Evolutionary conservation across 2,329 filamentous ascomycete genomes (phyloP).

Genomic region (Aspergillus hortae): DNA sequence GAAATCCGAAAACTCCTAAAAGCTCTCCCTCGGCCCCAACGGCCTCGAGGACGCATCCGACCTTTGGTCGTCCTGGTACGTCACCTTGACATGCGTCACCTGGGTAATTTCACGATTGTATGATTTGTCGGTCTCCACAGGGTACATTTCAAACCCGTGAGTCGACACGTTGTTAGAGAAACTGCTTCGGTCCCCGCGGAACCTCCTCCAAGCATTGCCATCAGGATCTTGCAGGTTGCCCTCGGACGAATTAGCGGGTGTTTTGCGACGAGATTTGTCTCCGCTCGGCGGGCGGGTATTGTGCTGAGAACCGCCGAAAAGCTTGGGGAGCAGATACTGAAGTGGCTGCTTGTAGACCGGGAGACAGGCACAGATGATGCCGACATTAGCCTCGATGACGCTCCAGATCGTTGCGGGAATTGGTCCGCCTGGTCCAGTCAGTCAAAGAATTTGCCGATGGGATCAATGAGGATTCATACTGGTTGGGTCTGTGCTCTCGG

Average conservation of each 20-base stretch:
- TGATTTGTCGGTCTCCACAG: background rate
- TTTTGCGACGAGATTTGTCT: background rate
- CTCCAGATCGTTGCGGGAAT: conserved; percentile 36
- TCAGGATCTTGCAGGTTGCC: background rate
- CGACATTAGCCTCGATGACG: conserved; percentile 30
- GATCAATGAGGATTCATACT: background rate
- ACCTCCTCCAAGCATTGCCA: background rate
- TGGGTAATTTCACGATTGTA: background rate
- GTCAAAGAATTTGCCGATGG: too few species aligned
- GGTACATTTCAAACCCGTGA: background rate
- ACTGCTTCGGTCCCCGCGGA: background rate
- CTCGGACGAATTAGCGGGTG: background rate
- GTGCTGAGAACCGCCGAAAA: conserved; percentile 6
- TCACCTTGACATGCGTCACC: conserved; percentile 1
- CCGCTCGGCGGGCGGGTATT: background rate
- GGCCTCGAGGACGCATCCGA: conserved; percentile 4
- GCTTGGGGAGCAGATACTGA: conserved; percentile 14
- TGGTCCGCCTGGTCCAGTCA: conserved; percentile 15
- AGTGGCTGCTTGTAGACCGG: conserved; percentile 35
- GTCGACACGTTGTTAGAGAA: conserved; percentile 5
- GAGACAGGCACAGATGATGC: conserved; percentile 29
- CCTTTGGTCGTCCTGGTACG: conserved; percentile 5
- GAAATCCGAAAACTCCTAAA: background rate
- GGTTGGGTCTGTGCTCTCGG: conserved; percentile 6
- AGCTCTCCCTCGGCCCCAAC: background rate